Percentiles rank a stretch among this genome's conserved stretches.
Conservation (phyloP, 805 yeast genomes). For the Vanderwaltozyma yarrowii region DNA sequence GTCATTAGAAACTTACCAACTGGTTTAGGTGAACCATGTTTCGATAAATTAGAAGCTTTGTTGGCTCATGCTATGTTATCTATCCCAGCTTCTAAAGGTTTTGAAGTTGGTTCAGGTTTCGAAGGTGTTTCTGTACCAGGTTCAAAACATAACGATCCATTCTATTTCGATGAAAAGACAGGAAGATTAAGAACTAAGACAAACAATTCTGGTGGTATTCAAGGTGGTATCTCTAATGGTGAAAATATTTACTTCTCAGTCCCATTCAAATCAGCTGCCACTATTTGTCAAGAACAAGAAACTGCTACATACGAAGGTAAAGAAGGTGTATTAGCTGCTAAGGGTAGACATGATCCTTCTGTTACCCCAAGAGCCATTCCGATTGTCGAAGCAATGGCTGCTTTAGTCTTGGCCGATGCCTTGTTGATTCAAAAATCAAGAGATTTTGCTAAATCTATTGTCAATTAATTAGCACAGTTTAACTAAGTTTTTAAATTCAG, state of each 20-base stretch:
- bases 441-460: conserved; percentile 39
- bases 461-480: conserved; percentile 11
- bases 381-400: conserved; percentile 96
- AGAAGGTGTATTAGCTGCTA: conserved; percentile 81
- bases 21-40: conserved; percentile 97
- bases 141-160: conserved; percentile 87
- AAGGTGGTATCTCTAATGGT: conserved; percentile 97
- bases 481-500: too few relatives aligned
- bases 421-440: conserved; percentile 79
- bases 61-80: conserved; percentile 98
- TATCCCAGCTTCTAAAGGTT: conserved; percentile 95
- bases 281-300: conserved; percentile 85
- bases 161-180: conserved; percentile 47
- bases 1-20: conserved; percentile 88
- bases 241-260: conserved; percentile 90
- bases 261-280: conserved; percentile 97
- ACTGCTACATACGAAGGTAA: conserved; percentile 86
- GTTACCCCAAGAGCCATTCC: conserved; percentile 99
- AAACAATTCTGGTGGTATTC: conserved; percentile 93
- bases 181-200: conserved; percentile 74
- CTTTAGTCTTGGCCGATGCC: conserved; percentile 85
- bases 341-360: conserved; percentile 98
- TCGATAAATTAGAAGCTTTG: conserved; percentile 90
- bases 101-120: conserved; percentile 96
- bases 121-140: conserved; percentile 85